Percentiles rank a stretch among this genome's conserved stretches.
Conservation (phyloP, 768 basidiomycete genomes). For the Russula emetica region DNA sequence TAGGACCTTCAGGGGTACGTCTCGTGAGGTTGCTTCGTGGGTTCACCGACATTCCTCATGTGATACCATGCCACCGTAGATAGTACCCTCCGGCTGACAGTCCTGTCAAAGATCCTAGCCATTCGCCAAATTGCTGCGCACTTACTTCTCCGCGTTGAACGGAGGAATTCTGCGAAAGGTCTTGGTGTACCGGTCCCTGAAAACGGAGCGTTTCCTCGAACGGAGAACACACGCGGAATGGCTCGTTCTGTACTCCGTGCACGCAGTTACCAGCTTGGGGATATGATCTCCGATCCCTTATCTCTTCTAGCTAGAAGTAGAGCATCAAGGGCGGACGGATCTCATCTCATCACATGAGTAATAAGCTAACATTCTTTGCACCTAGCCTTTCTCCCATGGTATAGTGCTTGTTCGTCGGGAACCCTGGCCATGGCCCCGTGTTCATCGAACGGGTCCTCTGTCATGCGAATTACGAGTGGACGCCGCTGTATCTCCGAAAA, state of each 20-base stretch:
- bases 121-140: background rate
- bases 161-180: background rate
- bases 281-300: background rate
- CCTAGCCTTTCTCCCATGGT: background rate
- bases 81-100: background rate
- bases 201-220: background rate
- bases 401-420: background rate
- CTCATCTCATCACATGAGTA: background rate
- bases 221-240: background rate
- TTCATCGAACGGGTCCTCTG: background rate
- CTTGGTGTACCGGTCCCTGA: background rate
- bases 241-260: background rate
- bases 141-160: background rate
- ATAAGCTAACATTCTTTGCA: background rate
- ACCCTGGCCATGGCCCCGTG: background rate
- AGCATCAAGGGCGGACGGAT: background rate
- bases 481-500: background rate
- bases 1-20: background rate
- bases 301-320: background rate
- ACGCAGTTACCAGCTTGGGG: background rate
- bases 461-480: background rate
- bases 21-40: background rate
- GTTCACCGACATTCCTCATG: background rate
- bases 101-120: background rate
- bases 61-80: background rate